Evolutionary conservation across 257 asterid species (phyloP).

Genomic region (Solanum virginianum): DNA sequence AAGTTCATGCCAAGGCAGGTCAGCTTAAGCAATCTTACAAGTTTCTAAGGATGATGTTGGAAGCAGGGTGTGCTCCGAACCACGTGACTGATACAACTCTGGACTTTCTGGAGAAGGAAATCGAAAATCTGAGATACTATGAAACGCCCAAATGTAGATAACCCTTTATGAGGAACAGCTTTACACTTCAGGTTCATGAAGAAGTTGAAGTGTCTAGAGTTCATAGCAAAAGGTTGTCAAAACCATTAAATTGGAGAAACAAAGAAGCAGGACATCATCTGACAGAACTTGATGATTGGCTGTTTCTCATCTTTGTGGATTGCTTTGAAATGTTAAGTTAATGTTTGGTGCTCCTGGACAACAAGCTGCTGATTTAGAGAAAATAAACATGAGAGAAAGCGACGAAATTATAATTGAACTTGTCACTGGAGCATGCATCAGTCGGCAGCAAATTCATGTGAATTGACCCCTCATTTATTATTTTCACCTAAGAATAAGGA

Average conservation of each 20-base stretch:
- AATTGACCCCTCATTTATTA: background rate
- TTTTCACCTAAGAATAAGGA: background rate
- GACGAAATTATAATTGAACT: background rate
- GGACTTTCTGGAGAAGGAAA: slow-evolving; percentile 65
- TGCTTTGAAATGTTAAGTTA: background rate
- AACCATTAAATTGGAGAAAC: background rate
- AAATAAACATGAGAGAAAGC: background rate
- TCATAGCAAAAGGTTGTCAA: background rate
- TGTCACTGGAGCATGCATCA: background rate
- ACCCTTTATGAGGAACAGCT: slow-evolving; percentile 10
- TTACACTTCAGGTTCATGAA: background rate
- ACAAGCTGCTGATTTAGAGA: background rate
- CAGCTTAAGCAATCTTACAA: slow-evolving; percentile 65
- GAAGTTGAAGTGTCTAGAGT: background rate
- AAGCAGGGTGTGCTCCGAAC: slow-evolving; percentile 88
- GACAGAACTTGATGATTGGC: background rate
- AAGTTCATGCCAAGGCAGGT: slow-evolving; percentile 77
- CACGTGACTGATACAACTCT: slow-evolving; percentile 82
- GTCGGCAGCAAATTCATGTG: background rate
- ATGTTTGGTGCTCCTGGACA: background rate
- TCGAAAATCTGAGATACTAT: slow-evolving; percentile 53
- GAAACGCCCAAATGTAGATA: slow-evolving; percentile 14
- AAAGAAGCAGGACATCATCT: background rate
- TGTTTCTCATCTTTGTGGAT: background rate
- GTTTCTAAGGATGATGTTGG: slow-evolving; percentile 74